phyloP scores from a whole-genome alignment of 2,329 filamentous ascomycete species.

The Apiospora hydei region DNA sequence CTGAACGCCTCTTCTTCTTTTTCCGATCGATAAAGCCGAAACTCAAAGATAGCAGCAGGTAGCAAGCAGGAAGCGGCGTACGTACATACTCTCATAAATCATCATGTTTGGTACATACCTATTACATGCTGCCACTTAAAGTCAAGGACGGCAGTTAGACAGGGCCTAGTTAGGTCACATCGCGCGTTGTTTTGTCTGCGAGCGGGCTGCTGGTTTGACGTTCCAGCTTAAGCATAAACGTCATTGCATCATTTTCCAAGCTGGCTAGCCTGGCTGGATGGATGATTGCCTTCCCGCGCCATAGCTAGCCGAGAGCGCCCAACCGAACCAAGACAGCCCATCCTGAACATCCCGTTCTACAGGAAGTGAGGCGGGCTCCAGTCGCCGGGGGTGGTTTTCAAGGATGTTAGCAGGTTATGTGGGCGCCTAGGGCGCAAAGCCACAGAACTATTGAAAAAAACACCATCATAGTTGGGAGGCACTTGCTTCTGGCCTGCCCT shows the following conservation, averaged over 20 bases:
- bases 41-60: neutral
- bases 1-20: neutral
- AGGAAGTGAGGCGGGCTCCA: constrained; percentile 1
- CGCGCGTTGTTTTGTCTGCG: neutral
- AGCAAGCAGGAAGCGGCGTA: neutral
- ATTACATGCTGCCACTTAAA: neutral
- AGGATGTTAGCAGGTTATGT: neutral
- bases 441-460: neutral
- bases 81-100: neutral
- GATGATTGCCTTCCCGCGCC: neutral
- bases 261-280: neutral
- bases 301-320: neutral
- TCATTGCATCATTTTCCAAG: constrained; percentile 1
- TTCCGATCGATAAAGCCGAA: neutral
- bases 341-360: neutral
- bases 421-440: constrained; percentile 1
- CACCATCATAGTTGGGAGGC: neutral
- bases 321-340: neutral
- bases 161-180: constrained; percentile 9
- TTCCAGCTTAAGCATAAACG: constrained; percentile 14
- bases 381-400: neutral
- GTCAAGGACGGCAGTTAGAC: neutral
- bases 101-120: neutral
- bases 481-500: neutral
- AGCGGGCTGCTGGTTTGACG: neutral